Base-by-base conservation (phyloP, 2,329 filamentous ascomycete species). In the Cladorrhinum sp. region DNA sequence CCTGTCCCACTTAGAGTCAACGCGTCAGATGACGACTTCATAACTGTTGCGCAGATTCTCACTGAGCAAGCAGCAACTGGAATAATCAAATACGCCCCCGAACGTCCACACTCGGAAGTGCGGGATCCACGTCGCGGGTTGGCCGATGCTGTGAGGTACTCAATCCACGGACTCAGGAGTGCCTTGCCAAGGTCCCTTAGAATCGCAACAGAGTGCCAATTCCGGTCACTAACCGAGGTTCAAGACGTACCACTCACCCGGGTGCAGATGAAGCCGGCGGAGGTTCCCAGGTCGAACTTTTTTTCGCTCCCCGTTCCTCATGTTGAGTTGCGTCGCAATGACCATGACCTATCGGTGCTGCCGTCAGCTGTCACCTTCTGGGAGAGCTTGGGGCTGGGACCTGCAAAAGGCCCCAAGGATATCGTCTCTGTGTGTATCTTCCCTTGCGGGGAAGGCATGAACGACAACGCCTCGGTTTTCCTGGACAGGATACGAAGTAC, bases 351-450 rank as follows among this genome's bases (percentile, higher is more conserved):
- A 59, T 91, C 92, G 10, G 79, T 96, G 41, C 78, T 93, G 22
- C 89, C 91, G 1, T 84, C 90, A 0, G 88, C 90, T 0, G 77
- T 93, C 20, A 77, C 82, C 1, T 96, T 95, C 69, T 96, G 91
- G 92, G 91, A 95, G 70, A 86, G 87, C 51, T 77, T 96, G 18
- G 89, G 90, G 0, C 79, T 96, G 1, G 85, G 85, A 1, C 91
- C 91, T 2, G 84, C 85, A 8, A 85, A 85, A 61, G 89, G 90
- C 0, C 70, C 79, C 7, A 96, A 96, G 72, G 85, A 93, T 62
- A 77, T 95, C 27, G 80, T 82, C 36, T 83, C 86, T 0, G 82
- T 91, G 52, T 91, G 89, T 69, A 77, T 95, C 1, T 89, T 88
- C 64, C 90, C 91, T 0, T 78, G 82, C 55, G 84, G 84, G 67